Evolutionary conservation across 257 asterid genomes (phyloP), one percentile per base, ranked within the genome.

Genomic region (Solanum sitiens): DNA sequence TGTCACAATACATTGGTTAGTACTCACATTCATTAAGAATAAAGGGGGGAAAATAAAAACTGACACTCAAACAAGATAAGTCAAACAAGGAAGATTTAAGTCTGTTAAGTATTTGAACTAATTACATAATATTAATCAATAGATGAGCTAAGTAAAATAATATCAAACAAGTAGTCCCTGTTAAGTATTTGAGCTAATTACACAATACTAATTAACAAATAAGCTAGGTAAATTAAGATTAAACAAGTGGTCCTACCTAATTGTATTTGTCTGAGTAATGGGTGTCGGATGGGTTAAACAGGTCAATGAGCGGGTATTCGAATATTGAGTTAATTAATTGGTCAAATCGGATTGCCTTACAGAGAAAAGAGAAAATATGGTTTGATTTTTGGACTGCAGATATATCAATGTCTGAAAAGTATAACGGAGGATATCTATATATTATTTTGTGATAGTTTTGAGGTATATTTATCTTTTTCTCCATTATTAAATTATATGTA

Each of bases 401-500:
- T 0, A 0, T 53, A 53, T 0, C 10, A 16, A 53, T 53, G 0
- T 16, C 23, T 9, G 0, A 53, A 53, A 53, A 16, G 0, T 53
- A 53, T 53, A 2, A 53, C 0, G 0, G 0, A 6, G 10, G 1
- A 9, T 16, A 53, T 53, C 0, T 53, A 0, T 53, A 53, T 53
- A 53, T 8, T 10, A 53, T 53, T 53, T 53, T 53, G 2, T 1
- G 10, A 53, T 53, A 53, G 0, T 53, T 16, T 3, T 0, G 0
- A 16, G 23, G 4, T 8, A 53, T 53, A 53, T 53, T 53, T 39
- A 7, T 39, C 9, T 0, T 53, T 47, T 53, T 53, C 7, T 1
- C 63, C 23, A 0, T 53, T 16, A 53, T 63, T 23, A 63, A 63
- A 63, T 63, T n/a, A n/a, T 6, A n/a, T 65, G 4, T 65, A 13